Percentiles rank a stretch among this genome's conserved stretches.
These are phyloP conservation scores for Fonsecaea multimorphosa DNA, from an alignment of 2,329 filamentous ascomycete species.

Conservation along the genomic window DNA sequence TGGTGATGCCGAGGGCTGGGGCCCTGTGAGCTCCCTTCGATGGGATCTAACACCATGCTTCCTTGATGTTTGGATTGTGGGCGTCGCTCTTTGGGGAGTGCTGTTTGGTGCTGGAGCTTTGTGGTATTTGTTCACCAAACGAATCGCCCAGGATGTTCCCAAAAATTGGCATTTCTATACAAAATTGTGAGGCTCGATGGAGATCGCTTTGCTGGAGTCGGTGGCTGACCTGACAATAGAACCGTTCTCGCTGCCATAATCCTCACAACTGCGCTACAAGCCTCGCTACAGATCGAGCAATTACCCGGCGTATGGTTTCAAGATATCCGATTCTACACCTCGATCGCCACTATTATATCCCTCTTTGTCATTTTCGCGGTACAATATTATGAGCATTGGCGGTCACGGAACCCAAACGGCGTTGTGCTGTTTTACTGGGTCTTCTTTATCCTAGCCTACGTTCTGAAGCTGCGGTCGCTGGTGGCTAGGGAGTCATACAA, in stretches of 20 bases:
- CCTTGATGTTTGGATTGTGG: conserved; percentile 84
- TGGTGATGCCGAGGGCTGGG: conserved; percentile 92
- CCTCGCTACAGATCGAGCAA: conserved; percentile 74
- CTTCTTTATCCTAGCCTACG: conserved; percentile 76
- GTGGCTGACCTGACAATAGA: conserved; percentile 47
- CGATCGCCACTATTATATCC: conserved; percentile 72
- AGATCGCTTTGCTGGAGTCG: not conserved
- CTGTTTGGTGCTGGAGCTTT: conserved; percentile 77
- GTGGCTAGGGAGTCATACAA: conserved; percentile 76
- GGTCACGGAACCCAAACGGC: conserved; percentile 82
- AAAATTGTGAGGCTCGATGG: conserved; percentile 71
- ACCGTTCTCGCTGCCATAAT: conserved; percentile 70
- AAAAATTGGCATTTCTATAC: conserved; percentile 93
- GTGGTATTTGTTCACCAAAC: conserved; percentile 77
- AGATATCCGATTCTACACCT: conserved; percentile 88
- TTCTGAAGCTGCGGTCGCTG: conserved; percentile 84
- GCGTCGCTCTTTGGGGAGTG: conserved; percentile 79
- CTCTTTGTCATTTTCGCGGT: conserved; percentile 76
- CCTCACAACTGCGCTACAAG: conserved; percentile 72
- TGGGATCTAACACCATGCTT: conserved; percentile 99
- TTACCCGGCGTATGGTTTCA: conserved; percentile 73
- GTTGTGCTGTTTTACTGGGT: conserved; percentile 93
- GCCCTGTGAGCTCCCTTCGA: conserved; percentile 81
- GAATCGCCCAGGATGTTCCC: conserved; percentile 68
- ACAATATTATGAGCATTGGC: conserved; percentile 85